These are phyloP conservation scores for Arabidopsis lyrata DNA, from an alignment of 441 rosid species.

Conservation along the genomic window DNA sequence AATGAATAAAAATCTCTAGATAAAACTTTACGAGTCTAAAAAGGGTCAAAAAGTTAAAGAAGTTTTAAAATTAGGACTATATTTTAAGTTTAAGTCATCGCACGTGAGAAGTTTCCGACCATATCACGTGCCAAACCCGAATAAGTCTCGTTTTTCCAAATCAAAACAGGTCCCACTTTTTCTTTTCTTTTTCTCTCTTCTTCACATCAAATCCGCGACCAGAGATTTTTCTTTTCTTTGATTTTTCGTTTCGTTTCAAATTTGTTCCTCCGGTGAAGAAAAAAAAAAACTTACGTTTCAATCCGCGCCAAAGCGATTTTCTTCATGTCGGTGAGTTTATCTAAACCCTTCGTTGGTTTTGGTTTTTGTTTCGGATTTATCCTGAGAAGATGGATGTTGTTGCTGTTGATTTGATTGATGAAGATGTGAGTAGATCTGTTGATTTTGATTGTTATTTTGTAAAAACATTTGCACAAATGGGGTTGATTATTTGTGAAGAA, in stretches of 20 bases:
- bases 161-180: neutral
- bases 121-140: constrained; percentile 41
- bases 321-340: constrained; percentile 34
- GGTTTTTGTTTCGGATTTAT: neutral
- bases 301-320: neutral
- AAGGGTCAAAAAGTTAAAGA: neutral
- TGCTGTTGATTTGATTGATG: constrained; percentile 18
- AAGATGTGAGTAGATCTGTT: constrained; percentile 11
- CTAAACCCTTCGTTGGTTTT: neutral
- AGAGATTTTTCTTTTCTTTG: neutral
- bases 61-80: neutral
- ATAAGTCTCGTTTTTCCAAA: constrained; percentile 35
- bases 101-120: constrained; percentile 41
- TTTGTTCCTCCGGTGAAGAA: constrained; percentile 7
- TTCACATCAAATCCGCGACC: constrained; percentile 28
- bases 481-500: neutral
- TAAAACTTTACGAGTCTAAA: constrained; percentile 21
- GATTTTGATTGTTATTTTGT: neutral
- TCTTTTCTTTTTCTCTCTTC: neutral
- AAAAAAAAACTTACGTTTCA: constrained; percentile 8
- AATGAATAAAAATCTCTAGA: constrained; percentile 16
- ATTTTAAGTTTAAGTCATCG: neutral
- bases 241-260: constrained; percentile 5
- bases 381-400: constrained; percentile 9
- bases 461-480: constrained; percentile 9